Evolutionary conservation across 2,329 filamentous ascomycete species (phyloP), one percentile per base, ranked within the genome.

Genomic region (Alternaria triticina): DNA sequence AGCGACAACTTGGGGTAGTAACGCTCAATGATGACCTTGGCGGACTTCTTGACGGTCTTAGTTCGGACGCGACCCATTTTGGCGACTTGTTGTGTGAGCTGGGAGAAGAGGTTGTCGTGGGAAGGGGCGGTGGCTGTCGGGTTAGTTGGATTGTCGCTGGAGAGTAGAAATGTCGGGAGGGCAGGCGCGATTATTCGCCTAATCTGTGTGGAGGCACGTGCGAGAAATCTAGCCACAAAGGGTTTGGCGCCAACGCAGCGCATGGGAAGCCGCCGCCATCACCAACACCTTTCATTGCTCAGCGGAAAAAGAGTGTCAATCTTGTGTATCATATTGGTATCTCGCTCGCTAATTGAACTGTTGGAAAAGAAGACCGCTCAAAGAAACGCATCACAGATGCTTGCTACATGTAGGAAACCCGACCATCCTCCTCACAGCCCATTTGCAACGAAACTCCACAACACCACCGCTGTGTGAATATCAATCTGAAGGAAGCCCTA

Each of bases 1-100:
- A 98, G 93, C 73, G 94, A 97, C 84, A 99, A 89, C 86, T 93
- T 94, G 82, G 96, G 96, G 87, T 97, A 82, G 77, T 82, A 79
- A 62, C 79, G 79, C 91, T 97, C 94, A 86, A 99, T 98, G 88
- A 98, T 95, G 89, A 97, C 94, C 92, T 99, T 99, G 87, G 96
- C 94, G 88, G 90, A 91, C 85, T 90, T 90, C 87, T 91, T 91
- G 81, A 91, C 89, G 77, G 89, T 91, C 87, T 87, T 86, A 65
- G 85, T 86, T 70, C 85, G 82, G 78, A 86, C 85, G 79, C 85
- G 85, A 86, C 85, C 85, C 85, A 86, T 85, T 70, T 79, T 85
- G 66, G 74, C 77, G 75, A 75, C 73, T 70, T 71, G 28, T 56
- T 70, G 56, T 71, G 67, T 69, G 62, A 60, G 57, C 64, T 66